Base-by-base conservation (phyloP, 495 filamentous ascomycete species). In the Lepraria neglecta region DNA sequence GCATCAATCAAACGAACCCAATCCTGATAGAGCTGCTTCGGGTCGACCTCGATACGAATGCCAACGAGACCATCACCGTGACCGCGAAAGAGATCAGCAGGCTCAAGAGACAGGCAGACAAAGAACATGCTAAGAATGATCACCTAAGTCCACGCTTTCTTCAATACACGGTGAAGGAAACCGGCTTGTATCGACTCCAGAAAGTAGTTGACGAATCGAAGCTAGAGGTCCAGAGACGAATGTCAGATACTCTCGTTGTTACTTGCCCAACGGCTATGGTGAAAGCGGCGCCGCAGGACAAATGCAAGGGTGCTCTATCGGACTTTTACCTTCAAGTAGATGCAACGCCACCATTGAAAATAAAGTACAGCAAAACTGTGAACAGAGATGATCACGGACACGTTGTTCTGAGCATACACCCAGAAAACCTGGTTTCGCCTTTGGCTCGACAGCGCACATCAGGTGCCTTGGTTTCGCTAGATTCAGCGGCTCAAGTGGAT, bases 141-240 rank as follows among this genome's bases (percentile, higher is more conserved):
- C 72, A 73, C 31, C 73, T 78, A 6, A 74, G 71, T 11, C 75
- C 84, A n/a, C 76, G 82, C 6, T 67, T 80, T 51, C 76, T 92
- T 31, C 76, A 82, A 33, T 84, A 87, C 54, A 75, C 81, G 3
- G 76, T 91, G 12, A 91, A 88, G 73, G 88, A 91, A 70, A 82
- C 90, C 3, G 94, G 94, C 21, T 82, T 90, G 42, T 98, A 98
- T 72, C 82, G 86, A 44, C 79, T 98, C 17, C 79, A 85, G 45
- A 87, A 84, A 61, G 91, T 97, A 10, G 78, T 95, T 28, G 94
- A 98, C 70, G 86, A 96, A 70, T 90, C 92, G 55, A 91, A 95
- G 69, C 81, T 97, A 3, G 92, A 97, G 69, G 91, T 98, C 12
- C 88, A 89, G 59, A 82, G 87, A 61, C 78, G 80, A 43, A 77